phyloP scores from a whole-genome alignment of 108 stramenopile genomes.

The Cyclotella choctawhatcheeana region DNA sequence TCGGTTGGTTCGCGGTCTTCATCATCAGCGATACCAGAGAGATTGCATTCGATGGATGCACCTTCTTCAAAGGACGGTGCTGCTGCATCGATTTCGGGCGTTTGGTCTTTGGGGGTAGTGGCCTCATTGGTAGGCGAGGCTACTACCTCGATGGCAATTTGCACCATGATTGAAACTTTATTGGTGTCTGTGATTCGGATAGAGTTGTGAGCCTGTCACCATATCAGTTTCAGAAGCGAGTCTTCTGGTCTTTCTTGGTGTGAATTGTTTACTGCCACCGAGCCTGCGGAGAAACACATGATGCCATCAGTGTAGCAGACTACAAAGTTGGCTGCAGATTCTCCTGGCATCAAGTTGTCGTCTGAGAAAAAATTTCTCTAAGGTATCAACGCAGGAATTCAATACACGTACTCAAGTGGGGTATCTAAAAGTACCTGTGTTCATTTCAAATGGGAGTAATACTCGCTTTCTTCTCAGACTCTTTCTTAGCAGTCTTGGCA shows the following conservation, averaged over 20 bases:
- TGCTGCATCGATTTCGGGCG: neutral
- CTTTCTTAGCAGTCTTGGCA: neutral
- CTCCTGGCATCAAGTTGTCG: too few species aligned
- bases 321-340: too few species aligned
- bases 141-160: neutral
- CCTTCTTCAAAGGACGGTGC: neutral
- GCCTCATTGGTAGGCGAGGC: neutral
- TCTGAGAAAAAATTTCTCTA: too few species aligned
- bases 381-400: neutral
- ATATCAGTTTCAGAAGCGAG: too few species aligned
- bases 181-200: too few species aligned
- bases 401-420: neutral
- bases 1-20: constrained; percentile 1
- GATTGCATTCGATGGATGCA: neutral
- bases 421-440: neutral
- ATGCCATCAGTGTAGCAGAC: too few species aligned
- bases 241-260: too few species aligned
- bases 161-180: neutral
- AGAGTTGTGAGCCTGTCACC: too few species aligned
- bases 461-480: neutral
- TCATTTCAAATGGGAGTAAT: neutral
- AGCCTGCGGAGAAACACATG: too few species aligned
- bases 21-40: neutral
- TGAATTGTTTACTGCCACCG: too few species aligned
- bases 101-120: neutral